Conservation (phyloP, 2,329 filamentous ascomycete species). For the Fusarium sp. region DNA sequence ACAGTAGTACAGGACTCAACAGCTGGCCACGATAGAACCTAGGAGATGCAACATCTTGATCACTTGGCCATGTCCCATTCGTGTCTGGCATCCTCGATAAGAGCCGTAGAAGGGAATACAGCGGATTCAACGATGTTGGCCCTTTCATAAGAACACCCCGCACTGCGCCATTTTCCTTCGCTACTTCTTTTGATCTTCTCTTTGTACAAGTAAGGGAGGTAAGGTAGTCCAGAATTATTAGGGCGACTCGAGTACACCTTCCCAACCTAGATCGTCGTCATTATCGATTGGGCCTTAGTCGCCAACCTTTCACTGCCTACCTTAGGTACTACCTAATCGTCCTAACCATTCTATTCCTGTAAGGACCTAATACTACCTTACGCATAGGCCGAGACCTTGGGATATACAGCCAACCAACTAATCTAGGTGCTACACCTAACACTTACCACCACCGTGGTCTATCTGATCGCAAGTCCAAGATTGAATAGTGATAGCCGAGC, state of each 20-base stretch:
- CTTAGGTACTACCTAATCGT: too few relatives aligned
- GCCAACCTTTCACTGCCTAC: neutral
- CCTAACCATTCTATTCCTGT: neutral
- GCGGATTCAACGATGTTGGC: neutral
- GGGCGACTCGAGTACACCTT: neutral
- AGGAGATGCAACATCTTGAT: neutral
- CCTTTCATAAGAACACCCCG: neutral
- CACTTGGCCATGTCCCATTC: conserved; percentile 1
- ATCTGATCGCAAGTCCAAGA: neutral
- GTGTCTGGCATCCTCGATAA: neutral
- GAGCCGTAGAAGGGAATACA: neutral
- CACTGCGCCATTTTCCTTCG: conserved; percentile 20
- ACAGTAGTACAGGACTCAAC: neutral
- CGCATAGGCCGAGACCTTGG: neutral
- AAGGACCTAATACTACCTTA: neutral
- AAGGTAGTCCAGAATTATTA: neutral
- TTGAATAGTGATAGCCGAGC: neutral
- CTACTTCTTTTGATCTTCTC: neutral
- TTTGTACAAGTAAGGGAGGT: neutral
- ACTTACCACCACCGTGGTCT: neutral
- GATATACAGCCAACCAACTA: neutral
- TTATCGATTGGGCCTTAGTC: neutral
- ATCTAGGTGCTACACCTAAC: too few relatives aligned
- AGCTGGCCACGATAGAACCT: conserved; percentile 11
- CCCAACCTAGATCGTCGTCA: conserved; percentile 1